These are phyloP conservation scores for Cryptococcus sp. DNA, from an alignment of 1,284 basidiomycete genomes.

Conservation along the genomic window DNA sequence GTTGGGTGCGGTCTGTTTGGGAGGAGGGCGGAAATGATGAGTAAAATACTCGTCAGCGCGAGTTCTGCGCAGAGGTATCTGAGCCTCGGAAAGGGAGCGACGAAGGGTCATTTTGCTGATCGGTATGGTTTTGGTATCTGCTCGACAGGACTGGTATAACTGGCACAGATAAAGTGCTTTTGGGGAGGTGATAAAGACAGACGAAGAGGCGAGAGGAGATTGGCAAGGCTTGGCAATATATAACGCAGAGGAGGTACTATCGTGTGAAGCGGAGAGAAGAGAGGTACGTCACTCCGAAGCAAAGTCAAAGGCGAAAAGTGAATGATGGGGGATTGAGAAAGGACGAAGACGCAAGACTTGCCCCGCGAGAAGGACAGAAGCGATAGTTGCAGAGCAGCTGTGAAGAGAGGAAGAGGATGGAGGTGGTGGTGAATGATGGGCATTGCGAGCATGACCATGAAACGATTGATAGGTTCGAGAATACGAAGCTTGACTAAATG, in stretches of 20 bases:
- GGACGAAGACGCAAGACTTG: too few relatives aligned
- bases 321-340: too few relatives aligned
- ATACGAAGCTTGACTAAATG: too few relatives aligned
- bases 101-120: background rate
- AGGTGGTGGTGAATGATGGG: background rate
- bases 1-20: background rate
- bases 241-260: too few relatives aligned
- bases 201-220: background rate
- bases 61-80: background rate
- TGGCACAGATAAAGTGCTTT: background rate
- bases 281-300: too few relatives aligned
- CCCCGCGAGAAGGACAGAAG: too few relatives aligned
- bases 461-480: too few relatives aligned
- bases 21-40: conserved; percentile 16
- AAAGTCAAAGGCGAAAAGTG: too few relatives aligned
- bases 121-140: background rate
- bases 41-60: background rate
- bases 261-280: too few relatives aligned
- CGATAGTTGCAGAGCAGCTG: too few relatives aligned
- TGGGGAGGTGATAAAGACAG: background rate
- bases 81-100: background rate
- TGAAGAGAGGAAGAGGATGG: too few relatives aligned
- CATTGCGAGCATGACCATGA: too few relatives aligned
- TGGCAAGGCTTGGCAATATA: background rate
- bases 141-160: background rate